Evolutionary conservation across 2,329 filamentous ascomycete species (phyloP).

Genomic region (Blastomyces silverae): DNA sequence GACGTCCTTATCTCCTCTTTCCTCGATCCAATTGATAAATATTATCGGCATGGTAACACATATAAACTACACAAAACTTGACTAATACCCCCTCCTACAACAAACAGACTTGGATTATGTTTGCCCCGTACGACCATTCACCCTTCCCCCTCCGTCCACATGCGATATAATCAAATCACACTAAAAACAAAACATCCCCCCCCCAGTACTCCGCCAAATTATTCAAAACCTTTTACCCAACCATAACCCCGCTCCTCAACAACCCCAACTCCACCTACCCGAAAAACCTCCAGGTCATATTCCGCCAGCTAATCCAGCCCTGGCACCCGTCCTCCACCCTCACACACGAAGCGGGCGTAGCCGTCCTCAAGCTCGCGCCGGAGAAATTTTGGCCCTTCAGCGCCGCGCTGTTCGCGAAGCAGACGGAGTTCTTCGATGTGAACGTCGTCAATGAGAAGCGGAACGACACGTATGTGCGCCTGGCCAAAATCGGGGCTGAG

Average conservation of each 20-base stretch:
- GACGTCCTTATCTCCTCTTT: not conserved
- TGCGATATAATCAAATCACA: slow-evolving; percentile 10
- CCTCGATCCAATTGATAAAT: slow-evolving; percentile 1
- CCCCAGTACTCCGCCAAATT: slow-evolving; percentile 59
- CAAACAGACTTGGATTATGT: slow-evolving; percentile 75
- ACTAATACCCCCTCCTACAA: not conserved
- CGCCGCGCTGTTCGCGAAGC: slow-evolving; percentile 59
- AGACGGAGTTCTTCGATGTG: slow-evolving; percentile 76
- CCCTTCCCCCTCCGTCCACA: not conserved
- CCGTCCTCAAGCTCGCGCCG: slow-evolving; percentile 64
- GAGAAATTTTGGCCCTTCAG: slow-evolving; percentile 75
- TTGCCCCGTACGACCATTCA: slow-evolving; percentile 53
- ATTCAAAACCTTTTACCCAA: slow-evolving; percentile 67
- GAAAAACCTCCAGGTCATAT: slow-evolving; percentile 63
- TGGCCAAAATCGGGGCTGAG: slow-evolving; percentile 63
- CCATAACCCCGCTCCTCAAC: slow-evolving; percentile 58
- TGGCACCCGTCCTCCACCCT: slow-evolving; percentile 87
- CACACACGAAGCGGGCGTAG: slow-evolving; percentile 65
- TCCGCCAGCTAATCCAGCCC: slow-evolving; percentile 87
- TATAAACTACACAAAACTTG: not conserved
- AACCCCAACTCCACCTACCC: slow-evolving; percentile 54
- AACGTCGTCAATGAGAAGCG: slow-evolving; percentile 75
- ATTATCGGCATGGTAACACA: not conserved
- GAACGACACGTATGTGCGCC: slow-evolving; percentile 73
- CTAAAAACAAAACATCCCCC: slow-evolving; percentile 41